Evolutionary conservation across 2,329 filamentous ascomycete species (phyloP).

Genomic region (Nigrospora sphaerica): DNA sequence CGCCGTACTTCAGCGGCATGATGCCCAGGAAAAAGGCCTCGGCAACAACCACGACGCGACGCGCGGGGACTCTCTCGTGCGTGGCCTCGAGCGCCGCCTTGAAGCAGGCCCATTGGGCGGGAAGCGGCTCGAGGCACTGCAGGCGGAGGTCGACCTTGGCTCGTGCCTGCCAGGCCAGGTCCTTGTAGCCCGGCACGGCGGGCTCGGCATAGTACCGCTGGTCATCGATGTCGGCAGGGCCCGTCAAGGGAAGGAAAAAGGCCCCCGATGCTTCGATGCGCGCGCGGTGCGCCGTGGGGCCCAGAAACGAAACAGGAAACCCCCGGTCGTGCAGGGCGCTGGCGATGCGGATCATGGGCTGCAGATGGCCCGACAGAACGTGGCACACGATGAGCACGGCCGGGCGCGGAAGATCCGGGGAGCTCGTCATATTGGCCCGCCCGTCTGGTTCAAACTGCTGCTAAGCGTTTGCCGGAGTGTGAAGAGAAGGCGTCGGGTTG

Average conservation of each 20-base stretch:
- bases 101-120: slow-evolving; percentile 24
- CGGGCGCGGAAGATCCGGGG: neutral
- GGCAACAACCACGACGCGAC: slow-evolving; percentile 17
- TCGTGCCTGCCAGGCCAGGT: slow-evolving; percentile 18
- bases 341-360: slow-evolving; percentile 27
- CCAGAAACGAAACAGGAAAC: slow-evolving; percentile 26
- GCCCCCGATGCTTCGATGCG: slow-evolving; percentile 25
- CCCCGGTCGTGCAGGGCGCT: slow-evolving; percentile 18
- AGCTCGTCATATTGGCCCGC: no score
- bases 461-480: no score
- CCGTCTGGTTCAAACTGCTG: no score
- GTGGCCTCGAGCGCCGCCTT: slow-evolving; percentile 16
- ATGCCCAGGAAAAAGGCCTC: slow-evolving; percentile 28
- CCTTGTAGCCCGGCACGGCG: slow-evolving; percentile 13
- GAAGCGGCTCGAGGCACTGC: slow-evolving; percentile 24
- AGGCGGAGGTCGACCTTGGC: slow-evolving; percentile 22
- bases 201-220: slow-evolving; percentile 19
- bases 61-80: slow-evolving; percentile 8
- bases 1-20: slow-evolving; percentile 24
- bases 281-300: slow-evolving; percentile 24
- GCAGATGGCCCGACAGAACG: slow-evolving; percentile 28
- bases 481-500: no score
- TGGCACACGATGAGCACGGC: slow-evolving; percentile 26
- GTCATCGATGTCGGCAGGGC: slow-evolving; percentile 26
- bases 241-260: slow-evolving; percentile 23